Conservation (phyloP, 2,329 filamentous ascomycete species). For the Talaromyces pinophilus region DNA sequence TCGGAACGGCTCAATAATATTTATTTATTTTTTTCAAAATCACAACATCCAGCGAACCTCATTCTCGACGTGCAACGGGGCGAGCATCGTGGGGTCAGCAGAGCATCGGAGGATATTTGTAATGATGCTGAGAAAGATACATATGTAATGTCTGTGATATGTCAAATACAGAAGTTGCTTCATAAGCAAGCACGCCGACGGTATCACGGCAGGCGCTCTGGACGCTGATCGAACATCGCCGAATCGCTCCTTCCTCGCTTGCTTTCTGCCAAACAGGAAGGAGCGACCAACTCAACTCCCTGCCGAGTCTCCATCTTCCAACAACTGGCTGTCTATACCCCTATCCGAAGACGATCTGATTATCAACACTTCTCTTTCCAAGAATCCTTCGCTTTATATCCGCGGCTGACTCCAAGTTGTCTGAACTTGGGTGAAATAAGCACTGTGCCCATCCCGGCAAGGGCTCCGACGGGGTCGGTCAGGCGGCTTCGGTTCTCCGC, state of each 20-base stretch:
- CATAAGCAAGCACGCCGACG: slow-evolving; percentile 5
- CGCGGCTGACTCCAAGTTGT: background rate
- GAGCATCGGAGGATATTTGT: background rate
- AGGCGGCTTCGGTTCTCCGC: background rate
- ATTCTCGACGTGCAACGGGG: background rate
- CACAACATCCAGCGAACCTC: background rate
- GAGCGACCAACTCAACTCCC: background rate
- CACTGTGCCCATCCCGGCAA: background rate
- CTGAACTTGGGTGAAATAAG: background rate
- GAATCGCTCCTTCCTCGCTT: slow-evolving; percentile 8
- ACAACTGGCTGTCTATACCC: background rate
- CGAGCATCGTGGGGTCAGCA: background rate
- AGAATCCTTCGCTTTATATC: background rate
- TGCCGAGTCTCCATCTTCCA: background rate
- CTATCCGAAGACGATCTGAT: background rate
- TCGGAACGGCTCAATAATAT: background rate
- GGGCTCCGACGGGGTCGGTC: background rate
- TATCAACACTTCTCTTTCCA: background rate
- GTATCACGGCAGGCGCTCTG: background rate
- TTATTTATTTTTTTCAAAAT: background rate
- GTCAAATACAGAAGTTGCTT: background rate
- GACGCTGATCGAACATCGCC: slow-evolving; percentile 17
- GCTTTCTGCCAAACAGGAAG: background rate
- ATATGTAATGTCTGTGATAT: background rate
- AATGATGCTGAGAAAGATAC: background rate